Base-by-base conservation (phyloP, 2,329 filamentous ascomycete species). In the Xylariaceae sp. region DNA sequence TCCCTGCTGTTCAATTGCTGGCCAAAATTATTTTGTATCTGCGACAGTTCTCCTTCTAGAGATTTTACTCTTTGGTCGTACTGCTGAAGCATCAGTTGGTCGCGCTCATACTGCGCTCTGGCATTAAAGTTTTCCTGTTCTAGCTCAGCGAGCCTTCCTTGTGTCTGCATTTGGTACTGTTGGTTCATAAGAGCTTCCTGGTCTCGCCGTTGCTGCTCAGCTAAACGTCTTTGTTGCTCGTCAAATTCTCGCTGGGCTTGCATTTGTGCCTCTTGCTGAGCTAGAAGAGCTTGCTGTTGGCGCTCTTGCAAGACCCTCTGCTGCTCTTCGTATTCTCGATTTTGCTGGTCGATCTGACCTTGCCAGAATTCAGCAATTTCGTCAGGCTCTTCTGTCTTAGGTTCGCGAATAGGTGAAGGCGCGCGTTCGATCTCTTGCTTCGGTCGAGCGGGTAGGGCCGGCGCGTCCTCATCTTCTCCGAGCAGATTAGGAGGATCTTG, bases 291-390 rank as follows among this genome's bases (percentile, higher is more conserved):
- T 9, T 90, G 85, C 61, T 92, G 87, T 76, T 92, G 93, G 61
- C 93, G 90, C 63, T 93, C 88, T 67, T 95, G 89, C 39, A 99
- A 75, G 13, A 94, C 86, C 30, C 87, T 84, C 75, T 99, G 94
- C 73, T 99, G 93, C 40, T 92, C 91, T 69, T 95, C 94, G 67
- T 95, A 99, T 70, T 96, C 92, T 62, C 92, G 86, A 71, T 97
- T 95, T 71, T 97, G 92, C 27, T 92, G 84, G 61, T 89, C 88
- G 57, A 96, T 84, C 72, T 97, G 92, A 63, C 85, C 90, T 75
- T 95, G 95, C 94, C 94, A 99, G 73, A 99, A 99, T 66, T 99
- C 94, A 46, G 91, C 91, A 68, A 99, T 97, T 42, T 96, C 91
- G 67, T 94, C 92, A 0, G 93, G 93, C 65, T 97, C 94, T 3